Conservation (phyloP, 73 alveolate species). For the Paramecium tetraurelia region DNA sequence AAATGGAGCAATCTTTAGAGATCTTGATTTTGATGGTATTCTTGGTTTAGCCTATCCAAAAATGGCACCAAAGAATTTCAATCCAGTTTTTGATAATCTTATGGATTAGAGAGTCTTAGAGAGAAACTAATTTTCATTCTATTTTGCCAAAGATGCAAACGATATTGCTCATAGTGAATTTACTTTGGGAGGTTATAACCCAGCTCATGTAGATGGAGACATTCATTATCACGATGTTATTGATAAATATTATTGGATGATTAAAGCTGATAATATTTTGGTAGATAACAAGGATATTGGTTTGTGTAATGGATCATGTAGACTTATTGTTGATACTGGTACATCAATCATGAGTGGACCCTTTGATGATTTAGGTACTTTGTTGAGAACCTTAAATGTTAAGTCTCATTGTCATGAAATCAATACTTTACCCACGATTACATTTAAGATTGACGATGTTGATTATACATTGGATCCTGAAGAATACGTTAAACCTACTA, state of each 20-base stretch:
- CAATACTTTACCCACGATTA: conserved; percentile 55
- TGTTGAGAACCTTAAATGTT: conserved; percentile 44
- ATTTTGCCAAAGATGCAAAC: conserved; percentile 53
- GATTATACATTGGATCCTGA: conserved; percentile 56
- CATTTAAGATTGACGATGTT: conserved; percentile 66
- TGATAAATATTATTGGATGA: conserved; percentile 83
- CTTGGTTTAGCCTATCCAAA: conserved; percentile 79
- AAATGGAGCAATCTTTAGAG: conserved; percentile 72
- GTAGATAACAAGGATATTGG: conserved; percentile 65
- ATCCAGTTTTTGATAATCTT: conserved; percentile 69
- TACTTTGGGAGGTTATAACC: conserved; percentile 74
- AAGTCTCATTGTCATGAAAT: conserved; percentile 59
- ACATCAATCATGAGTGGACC: conserved; percentile 85
- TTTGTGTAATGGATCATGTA: conserved; percentile 69
- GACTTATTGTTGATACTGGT: conserved; percentile 81
- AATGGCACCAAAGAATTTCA: conserved; percentile 69
- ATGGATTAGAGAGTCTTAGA: conserved; percentile 65
- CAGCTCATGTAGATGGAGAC: conserved; percentile 65
- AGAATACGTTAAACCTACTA: conserved; percentile 65
- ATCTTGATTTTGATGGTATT: conserved; percentile 74
- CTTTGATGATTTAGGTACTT: conserved; percentile 58
- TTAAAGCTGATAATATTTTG: conserved; percentile 69
- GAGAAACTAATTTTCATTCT: conserved; percentile 73
- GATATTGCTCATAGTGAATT: conserved; percentile 69
- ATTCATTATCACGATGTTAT: conserved; percentile 69